Base-by-base conservation (phyloP, 352 stramenopile genomes). In the Thraustotheca clavata region DNA sequence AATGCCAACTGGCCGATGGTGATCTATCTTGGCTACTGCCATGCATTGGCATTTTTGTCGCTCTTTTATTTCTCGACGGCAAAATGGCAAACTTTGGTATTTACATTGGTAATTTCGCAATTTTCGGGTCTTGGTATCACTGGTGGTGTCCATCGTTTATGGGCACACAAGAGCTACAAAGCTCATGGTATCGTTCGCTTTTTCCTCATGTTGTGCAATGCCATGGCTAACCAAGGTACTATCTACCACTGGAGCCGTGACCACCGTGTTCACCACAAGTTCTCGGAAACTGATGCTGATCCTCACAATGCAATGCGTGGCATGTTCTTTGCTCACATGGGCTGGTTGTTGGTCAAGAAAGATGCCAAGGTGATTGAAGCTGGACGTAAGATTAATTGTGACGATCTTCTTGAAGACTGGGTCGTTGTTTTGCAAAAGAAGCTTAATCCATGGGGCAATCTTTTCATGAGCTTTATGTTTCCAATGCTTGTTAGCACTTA, bases 301-400 rank as follows among this genome's bases (percentile, higher is more conserved):
- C 91, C 91, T 46, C 96, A 99, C 81, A 88, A 99, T 76, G 97
- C 97, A 8, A 95, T 78, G 27, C 83, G 94, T n/a, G 97, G 97
- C 41, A 99, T 99, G 71, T 99, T 99, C 83, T 99, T 98, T 71
- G 88, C 97, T 9, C 97, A 99, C 80, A 98, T 99, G 83, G 97
- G 97, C 54, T 99, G 97, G 97, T 73, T 99, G 12, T 87, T 98
- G 33, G 80, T 99, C 26, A 98, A 99, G 81, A 99, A 99, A 75
- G 88, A 99, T 75, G 77, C 80, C 1, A 83, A 85, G 35, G 91
- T 98, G 55, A 72, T 96, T 27, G 87, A 94, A 27, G 85, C 85
- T 35, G 84, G 86, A 40, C 85, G 79, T 16, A 97, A 98, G 70
- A 86, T 99, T 69, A 96, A 98, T 75, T 99, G 96, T 71, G 88